These are phyloP conservation scores for Trebouxia sp. DNA, from an alignment of 139 green algal species.

Conservation along the genomic window DNA sequence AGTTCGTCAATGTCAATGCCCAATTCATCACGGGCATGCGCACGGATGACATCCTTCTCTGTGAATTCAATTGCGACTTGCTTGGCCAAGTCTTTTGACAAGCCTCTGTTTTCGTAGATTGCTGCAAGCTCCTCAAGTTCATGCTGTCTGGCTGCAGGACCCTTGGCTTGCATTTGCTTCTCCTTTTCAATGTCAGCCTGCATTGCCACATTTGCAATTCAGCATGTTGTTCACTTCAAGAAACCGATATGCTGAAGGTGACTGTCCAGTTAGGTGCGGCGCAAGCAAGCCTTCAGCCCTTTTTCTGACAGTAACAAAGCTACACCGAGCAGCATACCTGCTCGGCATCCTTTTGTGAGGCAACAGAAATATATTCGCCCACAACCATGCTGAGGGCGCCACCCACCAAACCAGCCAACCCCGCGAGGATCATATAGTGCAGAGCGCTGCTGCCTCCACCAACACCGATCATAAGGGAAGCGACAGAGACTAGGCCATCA, in stretches of 20 bases:
- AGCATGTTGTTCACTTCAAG: no score
- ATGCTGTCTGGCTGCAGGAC: conserved; percentile 46
- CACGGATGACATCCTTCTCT: conserved; percentile 74
- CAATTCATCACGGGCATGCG: conserved; percentile 72
- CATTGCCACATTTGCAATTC: background rate
- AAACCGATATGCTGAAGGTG: background rate
- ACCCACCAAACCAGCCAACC: conserved; percentile 66
- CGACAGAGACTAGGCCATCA: conserved; percentile 63
- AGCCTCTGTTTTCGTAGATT: conserved; percentile 73
- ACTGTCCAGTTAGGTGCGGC: no score
- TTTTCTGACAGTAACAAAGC: no score
- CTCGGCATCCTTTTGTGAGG: conserved; percentile 61
- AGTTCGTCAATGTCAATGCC: conserved; percentile 91
- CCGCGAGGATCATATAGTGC: conserved; percentile 57
- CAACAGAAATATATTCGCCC: conserved; percentile 79
- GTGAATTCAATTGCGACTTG: conserved; percentile 59
- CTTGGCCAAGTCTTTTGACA: conserved; percentile 61
- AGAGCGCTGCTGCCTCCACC: conserved; percentile 38
- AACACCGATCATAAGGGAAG: conserved; percentile 69
- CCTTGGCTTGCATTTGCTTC: conserved; percentile 65
- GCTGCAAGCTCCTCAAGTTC: conserved; percentile 79
- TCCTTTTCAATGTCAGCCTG: conserved; percentile 85
- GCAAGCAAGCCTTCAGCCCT: no score
- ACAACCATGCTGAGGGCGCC: conserved; percentile 40
- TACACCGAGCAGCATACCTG: background rate